Percentiles rank a stretch among this genome's conserved stretches.
phyloP scores from a whole-genome alignment of 805 yeast species.

The Wickerhamiella allomyrinae region DNA sequence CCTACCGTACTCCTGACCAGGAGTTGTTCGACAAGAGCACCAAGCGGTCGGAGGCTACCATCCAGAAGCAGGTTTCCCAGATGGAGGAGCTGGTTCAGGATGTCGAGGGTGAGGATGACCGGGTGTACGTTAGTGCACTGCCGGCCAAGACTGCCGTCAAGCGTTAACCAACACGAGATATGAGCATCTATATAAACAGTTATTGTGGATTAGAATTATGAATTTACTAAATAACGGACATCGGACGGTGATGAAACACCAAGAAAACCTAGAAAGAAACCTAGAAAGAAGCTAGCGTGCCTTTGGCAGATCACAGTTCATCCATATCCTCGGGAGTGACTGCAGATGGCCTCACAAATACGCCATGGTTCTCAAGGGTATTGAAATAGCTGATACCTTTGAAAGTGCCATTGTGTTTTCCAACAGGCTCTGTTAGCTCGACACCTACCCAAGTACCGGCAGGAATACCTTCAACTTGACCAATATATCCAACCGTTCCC shows the following conservation, averaged over 20 bases:
- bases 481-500: slow-evolving; percentile 61
- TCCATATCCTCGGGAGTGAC: slow-evolving; percentile 38
- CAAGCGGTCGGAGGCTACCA: slow-evolving; percentile 43
- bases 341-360: slow-evolving; percentile 56
- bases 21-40: slow-evolving; percentile 57
- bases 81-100: slow-evolving; percentile 67
- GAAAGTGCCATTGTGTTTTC: slow-evolving; percentile 71
- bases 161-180: too few species aligned
- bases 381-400: slow-evolving; percentile 46
- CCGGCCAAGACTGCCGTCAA: not conserved
- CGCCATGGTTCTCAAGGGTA: slow-evolving; percentile 48
- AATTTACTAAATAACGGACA: too few species aligned
- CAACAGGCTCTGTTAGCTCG: slow-evolving; percentile 71
- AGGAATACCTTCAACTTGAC: slow-evolving; percentile 44
- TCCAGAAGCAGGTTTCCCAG: slow-evolving; percentile 55
- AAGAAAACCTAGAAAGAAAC: too few species aligned
- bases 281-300: too few species aligned
- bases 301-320: too few species aligned
- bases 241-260: too few species aligned
- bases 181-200: too few species aligned
- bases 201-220: too few species aligned
- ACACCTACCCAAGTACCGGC: slow-evolving; percentile 60
- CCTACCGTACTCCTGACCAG: slow-evolving; percentile 85
- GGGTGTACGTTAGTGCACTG: slow-evolving; percentile 37
- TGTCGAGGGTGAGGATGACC: slow-evolving; percentile 68